Evolutionary conservation across 441 rosid species (phyloP).

Genomic region (Populus tomentosa): DNA sequence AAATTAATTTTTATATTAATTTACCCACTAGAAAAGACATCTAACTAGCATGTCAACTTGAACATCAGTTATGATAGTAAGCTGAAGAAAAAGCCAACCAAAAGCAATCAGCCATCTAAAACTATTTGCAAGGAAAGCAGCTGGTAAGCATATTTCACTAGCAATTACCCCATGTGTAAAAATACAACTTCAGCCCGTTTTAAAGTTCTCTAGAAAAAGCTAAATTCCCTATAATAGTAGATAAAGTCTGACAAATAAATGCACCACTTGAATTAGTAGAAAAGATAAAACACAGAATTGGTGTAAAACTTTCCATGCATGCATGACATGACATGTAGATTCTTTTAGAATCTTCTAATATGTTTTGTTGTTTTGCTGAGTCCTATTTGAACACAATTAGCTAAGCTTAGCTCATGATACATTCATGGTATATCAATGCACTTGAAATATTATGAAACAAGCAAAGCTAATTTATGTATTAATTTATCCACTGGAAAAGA

Average conservation of each 20-base stretch:
- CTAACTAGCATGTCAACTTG: not conserved
- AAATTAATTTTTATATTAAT: too few relatives aligned
- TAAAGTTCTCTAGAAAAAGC: too few relatives aligned
- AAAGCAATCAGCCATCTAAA: not conserved
- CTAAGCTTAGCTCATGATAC: too few relatives aligned
- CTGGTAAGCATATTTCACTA: not conserved
- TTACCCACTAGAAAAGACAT: not conserved
- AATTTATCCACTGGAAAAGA: not conserved
- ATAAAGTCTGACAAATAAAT: too few relatives aligned
- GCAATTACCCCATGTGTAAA: not conserved
- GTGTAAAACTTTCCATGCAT: not conserved
- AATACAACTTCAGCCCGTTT: too few relatives aligned
- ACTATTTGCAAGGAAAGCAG: too few relatives aligned
- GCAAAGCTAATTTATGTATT: not conserved
- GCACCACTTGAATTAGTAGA: too few relatives aligned
- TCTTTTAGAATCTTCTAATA: too few relatives aligned
- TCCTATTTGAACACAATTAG: too few relatives aligned
- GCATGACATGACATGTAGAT: not conserved
- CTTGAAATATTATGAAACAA: not conserved
- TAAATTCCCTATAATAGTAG: too few relatives aligned
- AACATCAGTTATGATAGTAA: not conserved
- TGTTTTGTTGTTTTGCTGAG: too few relatives aligned
- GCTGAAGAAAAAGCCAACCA: not conserved
- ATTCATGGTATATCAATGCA: not conserved
- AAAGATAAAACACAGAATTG: too few relatives aligned